These are phyloP conservation scores for Pichia sp. DNA, from an alignment of 1,139 yeast species.

Conservation along the genomic window DNA sequence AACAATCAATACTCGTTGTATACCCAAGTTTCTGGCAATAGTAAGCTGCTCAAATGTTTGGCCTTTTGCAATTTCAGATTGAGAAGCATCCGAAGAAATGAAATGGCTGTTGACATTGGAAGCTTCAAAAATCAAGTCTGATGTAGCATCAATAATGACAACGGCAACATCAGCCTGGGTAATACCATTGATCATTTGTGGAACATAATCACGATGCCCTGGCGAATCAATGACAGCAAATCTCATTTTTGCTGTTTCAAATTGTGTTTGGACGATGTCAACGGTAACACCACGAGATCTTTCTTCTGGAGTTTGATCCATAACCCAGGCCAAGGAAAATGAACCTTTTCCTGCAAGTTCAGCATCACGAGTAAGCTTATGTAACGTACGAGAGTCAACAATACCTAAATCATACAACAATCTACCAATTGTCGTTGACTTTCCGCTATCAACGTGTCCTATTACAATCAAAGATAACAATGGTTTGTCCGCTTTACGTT, in stretches of 20 bases:
- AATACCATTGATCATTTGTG: conserved; percentile 98
- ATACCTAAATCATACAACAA: conserved; percentile 76
- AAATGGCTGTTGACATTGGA: background rate
- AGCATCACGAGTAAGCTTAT: conserved; percentile 75
- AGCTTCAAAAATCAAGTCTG: conserved; percentile 65
- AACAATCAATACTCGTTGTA: conserved; percentile 67
- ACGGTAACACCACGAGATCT: conserved; percentile 89
- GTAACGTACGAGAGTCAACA: conserved; percentile 71
- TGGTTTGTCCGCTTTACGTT: conserved; percentile 47
- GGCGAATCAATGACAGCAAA: conserved; percentile 97
- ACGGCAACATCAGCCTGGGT: conserved; percentile 80
- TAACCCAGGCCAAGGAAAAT: conserved; percentile 94
- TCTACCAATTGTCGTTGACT: conserved; percentile 91
- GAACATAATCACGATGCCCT: conserved; percentile 95
- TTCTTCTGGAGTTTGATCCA: conserved; percentile 94
- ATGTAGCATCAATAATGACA: conserved; percentile 77
- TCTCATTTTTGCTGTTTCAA: conserved; percentile 59
- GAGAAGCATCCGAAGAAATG: conserved; percentile 44
- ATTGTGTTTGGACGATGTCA: conserved; percentile 77
- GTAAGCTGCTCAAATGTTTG: conserved; percentile 93
- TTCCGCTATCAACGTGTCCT: conserved; percentile 98
- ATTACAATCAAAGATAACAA: conserved; percentile 76
- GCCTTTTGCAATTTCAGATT: conserved; percentile 47
- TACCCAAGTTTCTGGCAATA: conserved; percentile 77
- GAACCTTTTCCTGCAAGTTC: conserved; percentile 84